Conservation (phyloP, 208 protist species). For the Zelonia costaricensis region DNA sequence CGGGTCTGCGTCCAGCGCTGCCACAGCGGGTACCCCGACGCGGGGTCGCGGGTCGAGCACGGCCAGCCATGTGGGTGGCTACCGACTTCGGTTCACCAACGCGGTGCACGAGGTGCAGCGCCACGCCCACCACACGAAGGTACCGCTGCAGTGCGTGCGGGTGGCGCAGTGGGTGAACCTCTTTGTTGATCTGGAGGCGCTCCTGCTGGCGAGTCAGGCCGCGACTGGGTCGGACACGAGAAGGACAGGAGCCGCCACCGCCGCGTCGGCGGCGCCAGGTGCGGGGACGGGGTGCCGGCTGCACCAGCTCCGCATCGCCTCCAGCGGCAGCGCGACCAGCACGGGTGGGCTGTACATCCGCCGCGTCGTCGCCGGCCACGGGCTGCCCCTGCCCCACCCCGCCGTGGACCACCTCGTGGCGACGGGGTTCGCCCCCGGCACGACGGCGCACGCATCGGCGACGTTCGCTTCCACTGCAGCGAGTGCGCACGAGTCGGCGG, state of each 20-base stretch:
- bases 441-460: neutral
- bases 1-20: neutral
- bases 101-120: slow-evolving; percentile 31
- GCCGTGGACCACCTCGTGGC: slow-evolving; percentile 13
- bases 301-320: slow-evolving; percentile 39
- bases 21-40: neutral
- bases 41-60: neutral
- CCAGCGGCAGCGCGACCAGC: neutral
- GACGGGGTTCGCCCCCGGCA: neutral
- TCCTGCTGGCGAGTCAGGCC: slow-evolving; percentile 32
- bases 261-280: neutral
- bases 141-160: slow-evolving; percentile 52
- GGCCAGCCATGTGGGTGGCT: slow-evolving; percentile 9
- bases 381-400: slow-evolving; percentile 25
- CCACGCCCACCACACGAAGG: slow-evolving; percentile 57
- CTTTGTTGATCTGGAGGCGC: slow-evolving; percentile 51
- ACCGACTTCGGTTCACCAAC: slow-evolving; percentile 49
- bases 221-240: neutral
- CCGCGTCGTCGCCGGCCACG: slow-evolving; percentile 62
- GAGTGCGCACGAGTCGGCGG: neutral
- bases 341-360: slow-evolving; percentile 50
- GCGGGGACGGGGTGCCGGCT: slow-evolving; percentile 9
- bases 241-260: neutral
- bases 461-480: neutral
- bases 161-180: slow-evolving; percentile 67